Base-by-base conservation (phyloP, 2,329 filamentous ascomycete genomes). In the Talaromyces sp. region DNA sequence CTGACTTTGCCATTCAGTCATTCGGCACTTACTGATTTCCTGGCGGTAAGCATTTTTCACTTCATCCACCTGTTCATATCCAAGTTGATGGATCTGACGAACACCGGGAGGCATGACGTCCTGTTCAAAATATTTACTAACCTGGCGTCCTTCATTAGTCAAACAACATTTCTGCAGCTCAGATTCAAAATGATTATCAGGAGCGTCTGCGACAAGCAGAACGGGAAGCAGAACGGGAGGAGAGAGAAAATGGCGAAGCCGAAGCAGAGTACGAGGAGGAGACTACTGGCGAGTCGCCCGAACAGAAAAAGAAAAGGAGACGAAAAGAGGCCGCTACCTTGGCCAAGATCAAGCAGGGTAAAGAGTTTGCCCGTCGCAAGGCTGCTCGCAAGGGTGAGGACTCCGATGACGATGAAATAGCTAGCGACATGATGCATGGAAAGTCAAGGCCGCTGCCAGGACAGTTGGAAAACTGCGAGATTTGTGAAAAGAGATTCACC, bases 401-500 rank as follows among this genome's bases (percentile, higher is more conserved):
- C 62, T 77, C 79, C 33, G 80, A 82, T 49, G 82, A 84, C 65
- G 77, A 84, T 65, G 75, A 78, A 57, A 71, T 84, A 33, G 79
- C 78, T 5, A 72, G 75, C 60, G 80, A 84, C 61, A 84, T 87
- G 70, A 82, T 86, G 77, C 82, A 85, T 74, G 82, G 84, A 70
- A 87, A 86, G 70, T 71, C 75, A 24, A 75, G 74, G 31, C 88
- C 89, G 1, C 75, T 89, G n/a, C 91, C 92, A 1, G 93, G 92
- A 2, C 94, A 98, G 76, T 86, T 94, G 73, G 92, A 91, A 68
- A 93, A 97, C 69, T 98, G 94, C 74, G 92, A 91, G 68, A 80
- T 89, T 3, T 98, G 94, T 76, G 84, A 85, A 50, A 96, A 95
- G 68, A 88, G 93, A 43, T 98, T 98, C 73, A 97, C 92, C 0